phyloP scores from a whole-genome alignment of 2,329 filamentous ascomycete species.

The Aspergillus chevalieri region DNA sequence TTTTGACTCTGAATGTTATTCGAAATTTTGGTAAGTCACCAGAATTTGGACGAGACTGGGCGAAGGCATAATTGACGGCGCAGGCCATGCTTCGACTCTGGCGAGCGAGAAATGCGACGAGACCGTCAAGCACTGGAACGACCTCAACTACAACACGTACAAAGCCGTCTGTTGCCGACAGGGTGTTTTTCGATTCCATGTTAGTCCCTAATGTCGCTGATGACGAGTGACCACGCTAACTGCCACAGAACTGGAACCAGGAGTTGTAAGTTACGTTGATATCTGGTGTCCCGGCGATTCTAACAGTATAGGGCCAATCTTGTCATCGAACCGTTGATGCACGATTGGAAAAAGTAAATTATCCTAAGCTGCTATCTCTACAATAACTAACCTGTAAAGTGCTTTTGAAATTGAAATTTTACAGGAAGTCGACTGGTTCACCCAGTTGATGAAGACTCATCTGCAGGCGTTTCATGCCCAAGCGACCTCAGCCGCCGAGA shows the following conservation, averaged over 20 bases:
- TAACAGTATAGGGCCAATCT: constrained; percentile 16
- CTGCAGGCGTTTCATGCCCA: background rate
- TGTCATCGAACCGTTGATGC: background rate
- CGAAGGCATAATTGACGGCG: background rate
- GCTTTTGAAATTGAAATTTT: background rate
- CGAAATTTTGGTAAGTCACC: constrained; percentile 4
- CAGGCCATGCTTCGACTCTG: background rate
- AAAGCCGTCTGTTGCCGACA: constrained; percentile 50
- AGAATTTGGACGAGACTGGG: constrained; percentile 2
- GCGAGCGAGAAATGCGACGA: constrained; percentile 18
- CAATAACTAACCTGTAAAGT: background rate
- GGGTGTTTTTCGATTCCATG: constrained; percentile 33
- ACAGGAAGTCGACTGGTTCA: background rate
- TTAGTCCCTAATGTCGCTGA: background rate
- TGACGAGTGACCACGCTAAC: constrained; percentile 20
- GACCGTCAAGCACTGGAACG: constrained; percentile 38
- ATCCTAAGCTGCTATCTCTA: background rate
- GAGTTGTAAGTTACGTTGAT: constrained; percentile 7
- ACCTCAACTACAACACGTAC: constrained; percentile 46
- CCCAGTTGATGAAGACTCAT: background rate
- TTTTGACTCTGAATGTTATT: background rate
- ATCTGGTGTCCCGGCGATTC: background rate
- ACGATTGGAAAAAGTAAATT: background rate
- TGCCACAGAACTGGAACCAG: constrained; percentile 28
- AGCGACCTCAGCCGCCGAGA: background rate